Percentiles rank a stretch among this genome's conserved stretches.
Conservation (phyloP, 2,329 filamentous ascomycete species). For the Teratosphaeria viscida region DNA sequence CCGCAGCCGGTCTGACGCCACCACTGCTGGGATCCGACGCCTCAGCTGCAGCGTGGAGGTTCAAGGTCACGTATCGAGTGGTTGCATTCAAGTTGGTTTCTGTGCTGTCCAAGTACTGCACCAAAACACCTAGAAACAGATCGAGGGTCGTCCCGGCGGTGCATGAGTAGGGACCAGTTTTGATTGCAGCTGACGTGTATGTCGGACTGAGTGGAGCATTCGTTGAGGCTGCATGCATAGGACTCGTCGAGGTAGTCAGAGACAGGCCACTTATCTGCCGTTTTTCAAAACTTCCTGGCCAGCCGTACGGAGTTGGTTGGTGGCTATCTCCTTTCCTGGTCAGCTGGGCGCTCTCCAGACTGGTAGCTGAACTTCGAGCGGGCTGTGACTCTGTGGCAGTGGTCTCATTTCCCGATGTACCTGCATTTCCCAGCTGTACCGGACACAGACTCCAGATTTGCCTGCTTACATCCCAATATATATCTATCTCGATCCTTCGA, state of each 20-base stretch:
- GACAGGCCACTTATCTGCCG: not conserved
- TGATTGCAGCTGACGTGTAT: conserved; percentile 5
- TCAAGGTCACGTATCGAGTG: conserved; percentile 44
- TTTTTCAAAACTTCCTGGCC: not conserved
- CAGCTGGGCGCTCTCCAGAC: conserved; percentile 6
- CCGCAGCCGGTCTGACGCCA: conserved; percentile 25
- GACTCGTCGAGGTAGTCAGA: not conserved
- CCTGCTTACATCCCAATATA: conserved; percentile 52
- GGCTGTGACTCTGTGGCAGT: not conserved
- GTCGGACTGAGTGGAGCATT: conserved; percentile 1
- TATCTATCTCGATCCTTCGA: conserved; percentile 46
- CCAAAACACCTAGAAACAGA: conserved; percentile 40
- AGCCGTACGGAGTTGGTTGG: not conserved
- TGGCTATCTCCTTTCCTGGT: not conserved
- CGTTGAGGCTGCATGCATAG: not conserved
- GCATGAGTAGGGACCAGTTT: conserved; percentile 45
- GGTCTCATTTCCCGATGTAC: conserved; percentile 2
- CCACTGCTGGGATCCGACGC: conserved; percentile 32
- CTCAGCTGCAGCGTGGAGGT: conserved; percentile 47
- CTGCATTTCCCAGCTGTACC: conserved; percentile 32
- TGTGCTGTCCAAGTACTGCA: conserved; percentile 44
- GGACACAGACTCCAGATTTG: conserved; percentile 52
- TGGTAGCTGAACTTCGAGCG: conserved; percentile 3
- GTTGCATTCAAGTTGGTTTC: conserved; percentile 46
- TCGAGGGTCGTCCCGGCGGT: conserved; percentile 42